These are phyloP conservation scores for Leptosphaerulina australis DNA, from an alignment of 2,329 filamentous ascomycete genomes.

Conservation along the genomic window DNA sequence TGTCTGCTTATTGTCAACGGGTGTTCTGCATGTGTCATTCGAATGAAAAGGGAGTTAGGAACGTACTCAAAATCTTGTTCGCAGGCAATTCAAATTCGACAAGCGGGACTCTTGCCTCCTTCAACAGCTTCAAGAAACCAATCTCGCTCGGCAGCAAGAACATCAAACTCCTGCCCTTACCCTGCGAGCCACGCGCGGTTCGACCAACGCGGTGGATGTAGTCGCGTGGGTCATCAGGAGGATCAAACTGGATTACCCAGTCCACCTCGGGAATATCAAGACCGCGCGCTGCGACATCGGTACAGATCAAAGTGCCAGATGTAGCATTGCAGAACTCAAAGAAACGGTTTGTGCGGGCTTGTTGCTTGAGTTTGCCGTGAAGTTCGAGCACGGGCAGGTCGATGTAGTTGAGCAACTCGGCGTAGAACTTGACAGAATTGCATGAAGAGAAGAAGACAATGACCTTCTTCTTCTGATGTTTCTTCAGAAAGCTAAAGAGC, in stretches of 20 bases:
- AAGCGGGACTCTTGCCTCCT: slow-evolving; percentile 88
- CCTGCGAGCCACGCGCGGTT: slow-evolving; percentile 82
- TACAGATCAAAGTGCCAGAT: slow-evolving; percentile 89
- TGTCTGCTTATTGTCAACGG: slow-evolving; percentile 54
- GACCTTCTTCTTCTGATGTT: slow-evolving; percentile 92
- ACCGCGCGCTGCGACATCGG: slow-evolving; percentile 92
- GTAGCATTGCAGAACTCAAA: slow-evolving; percentile 92
- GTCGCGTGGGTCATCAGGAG: slow-evolving; percentile 78
- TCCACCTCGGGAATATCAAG: slow-evolving; percentile 95
- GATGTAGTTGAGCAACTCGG: slow-evolving; percentile 94
- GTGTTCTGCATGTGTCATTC: background rate
- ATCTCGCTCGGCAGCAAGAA: slow-evolving; percentile 93
- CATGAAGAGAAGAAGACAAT: slow-evolving; percentile 92
- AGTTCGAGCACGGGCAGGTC: slow-evolving; percentile 86
- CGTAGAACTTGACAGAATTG: slow-evolving; percentile 93
- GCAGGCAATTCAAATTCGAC: slow-evolving; percentile 95
- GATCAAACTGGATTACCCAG: slow-evolving; percentile 91
- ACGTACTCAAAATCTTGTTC: slow-evolving; percentile 74
- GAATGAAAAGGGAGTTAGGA: background rate
- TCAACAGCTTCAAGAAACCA: slow-evolving; percentile 88
- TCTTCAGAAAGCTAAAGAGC: slow-evolving; percentile 92
- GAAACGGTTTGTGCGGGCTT: slow-evolving; percentile 98
- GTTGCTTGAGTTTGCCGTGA: slow-evolving; percentile 95
- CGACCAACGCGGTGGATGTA: slow-evolving; percentile 88
- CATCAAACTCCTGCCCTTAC: slow-evolving; percentile 86